Percentiles rank a stretch among this genome's conserved stretches.
These are phyloP conservation scores for Penicillium hordei DNA, from an alignment of 2,329 filamentous ascomycete genomes.

Conservation along the genomic window DNA sequence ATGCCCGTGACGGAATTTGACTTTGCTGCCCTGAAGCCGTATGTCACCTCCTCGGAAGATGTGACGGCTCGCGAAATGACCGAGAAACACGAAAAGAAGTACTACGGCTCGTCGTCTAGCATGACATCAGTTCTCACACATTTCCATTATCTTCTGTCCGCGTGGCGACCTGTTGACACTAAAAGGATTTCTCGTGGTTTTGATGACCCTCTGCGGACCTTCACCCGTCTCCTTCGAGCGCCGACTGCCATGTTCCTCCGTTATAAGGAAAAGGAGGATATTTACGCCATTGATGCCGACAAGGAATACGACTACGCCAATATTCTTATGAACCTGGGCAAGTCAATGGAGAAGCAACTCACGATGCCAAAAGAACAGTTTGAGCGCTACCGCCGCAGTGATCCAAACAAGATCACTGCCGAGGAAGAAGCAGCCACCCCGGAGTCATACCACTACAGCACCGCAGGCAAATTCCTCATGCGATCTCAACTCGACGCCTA, in stretches of 20 bases:
- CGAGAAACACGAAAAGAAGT: conserved; percentile 67
- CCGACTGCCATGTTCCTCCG: conserved; percentile 81
- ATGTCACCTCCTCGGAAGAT: conserved; percentile 90
- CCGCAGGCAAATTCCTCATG: conserved; percentile 84
- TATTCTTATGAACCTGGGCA: conserved; percentile 86
- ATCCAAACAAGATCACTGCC: conserved; percentile 63
- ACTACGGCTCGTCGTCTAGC: conserved; percentile 93
- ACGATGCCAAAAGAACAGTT: conserved; percentile 80
- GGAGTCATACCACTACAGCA: conserved; percentile 86
- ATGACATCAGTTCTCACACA: conserved; percentile 87
- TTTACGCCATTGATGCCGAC: conserved; percentile 93
- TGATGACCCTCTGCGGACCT: conserved; percentile 59
- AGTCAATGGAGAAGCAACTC: conserved; percentile 94
- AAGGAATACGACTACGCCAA: conserved; percentile 86
- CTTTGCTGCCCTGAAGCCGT: conserved; percentile 79
- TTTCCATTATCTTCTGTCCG: conserved; percentile 87
- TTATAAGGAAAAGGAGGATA: conserved; percentile 76
- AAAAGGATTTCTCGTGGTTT: conserved; percentile 68
- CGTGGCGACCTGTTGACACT: conserved; percentile 72
- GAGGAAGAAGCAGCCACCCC: conserved; percentile 69
- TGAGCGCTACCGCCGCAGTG: conserved; percentile 74
- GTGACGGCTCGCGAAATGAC: conserved; percentile 68
- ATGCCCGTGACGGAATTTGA: conserved; percentile 95
- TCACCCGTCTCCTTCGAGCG: conserved; percentile 69
- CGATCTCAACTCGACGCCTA: conserved; percentile 91